Base-by-base conservation (phyloP, 1,284 basidiomycete genomes). In the Leccinum pallidistipes region DNA sequence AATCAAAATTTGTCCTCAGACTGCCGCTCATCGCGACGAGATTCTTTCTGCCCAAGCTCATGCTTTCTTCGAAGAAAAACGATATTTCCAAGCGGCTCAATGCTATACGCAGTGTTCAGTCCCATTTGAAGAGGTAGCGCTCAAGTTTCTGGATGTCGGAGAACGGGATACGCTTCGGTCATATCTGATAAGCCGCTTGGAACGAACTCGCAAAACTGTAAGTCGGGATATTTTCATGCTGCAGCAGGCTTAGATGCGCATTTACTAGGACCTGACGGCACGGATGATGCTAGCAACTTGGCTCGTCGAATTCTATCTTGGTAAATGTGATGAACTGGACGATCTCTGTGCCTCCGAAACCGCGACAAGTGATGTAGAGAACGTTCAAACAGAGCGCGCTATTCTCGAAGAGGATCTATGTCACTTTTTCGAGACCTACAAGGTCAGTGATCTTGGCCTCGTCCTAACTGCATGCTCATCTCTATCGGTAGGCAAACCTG, bases 281-380 rank as follows among this genome's bases (percentile, higher is more conserved):
- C 85, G 97, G 36, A 95, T 97, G 90, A 97, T 99, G 91, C 81
- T 99, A 8, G 95, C 97, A 1, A 98, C 96, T 0, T 99, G 97
- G 97, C 88, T 99, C 8, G 90, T 97, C 32, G 97, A 99, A 75
- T 95, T 99, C 66, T 98, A 96, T 73, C 85, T 99, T 24, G 92
- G 90, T 77, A 98, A 97, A 79, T 95, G 95, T 75, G 97, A 98
- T 71, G 93, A 97, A 66, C 81, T 98, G 55, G 97, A 99, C 72
- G 97, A 99, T 71, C 79, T 93, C 16, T 84, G 91, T 51, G 90
- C 88, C 1, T 89, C 95, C 0, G 93, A 95, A 75, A 89, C 89
- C 1, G 86, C 91, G 3, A 90, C 90, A 3, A 88, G 91, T 57
- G 93, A 97, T 66, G 90, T 92, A 5, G 91, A 95, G 59, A 97